A percentile compares a stretch with the other conserved stretches of the same genome.
These are phyloP conservation scores for Bretschneidera sinensis DNA, from an alignment of 345 rosid species.

Conservation along the genomic window DNA sequence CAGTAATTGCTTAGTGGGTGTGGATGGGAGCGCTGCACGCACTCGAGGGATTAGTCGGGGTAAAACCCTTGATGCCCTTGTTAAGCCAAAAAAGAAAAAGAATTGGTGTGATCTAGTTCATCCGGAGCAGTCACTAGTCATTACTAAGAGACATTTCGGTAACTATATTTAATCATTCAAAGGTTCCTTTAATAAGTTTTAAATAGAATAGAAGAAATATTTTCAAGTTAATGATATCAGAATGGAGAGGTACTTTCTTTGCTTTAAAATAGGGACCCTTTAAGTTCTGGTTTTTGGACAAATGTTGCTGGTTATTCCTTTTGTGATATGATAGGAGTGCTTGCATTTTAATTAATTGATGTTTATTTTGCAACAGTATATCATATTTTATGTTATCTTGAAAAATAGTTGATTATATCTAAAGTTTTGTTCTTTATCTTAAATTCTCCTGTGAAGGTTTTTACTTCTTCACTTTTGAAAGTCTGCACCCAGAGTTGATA, in stretches of 20 bases:
- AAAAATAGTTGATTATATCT: neutral
- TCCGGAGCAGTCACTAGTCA: no score
- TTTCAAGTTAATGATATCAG: neutral
- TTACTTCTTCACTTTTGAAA: conserved; percentile 15
- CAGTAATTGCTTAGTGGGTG: no score
- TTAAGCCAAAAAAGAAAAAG: no score
- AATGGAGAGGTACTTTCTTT: no score
- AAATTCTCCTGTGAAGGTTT: conserved; percentile 25
- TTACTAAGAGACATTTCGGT: neutral
- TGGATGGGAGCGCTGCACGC: no score
- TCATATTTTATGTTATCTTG: neutral
- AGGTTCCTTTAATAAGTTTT: neutral
- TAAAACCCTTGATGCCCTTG: no score
- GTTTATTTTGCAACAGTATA: neutral
- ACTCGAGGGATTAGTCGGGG: no score
- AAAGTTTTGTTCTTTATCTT: neutral
- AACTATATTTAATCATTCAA: no score
- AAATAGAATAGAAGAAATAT: neutral
- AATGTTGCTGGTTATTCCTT: no score
- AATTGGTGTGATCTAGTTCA: no score
- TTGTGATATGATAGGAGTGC: neutral
- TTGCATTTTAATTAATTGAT: neutral
- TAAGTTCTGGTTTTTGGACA: no score
- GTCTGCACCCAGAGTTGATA: conserved; percentile 11
- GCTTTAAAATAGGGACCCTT: no score